phyloP scores from a whole-genome alignment of 805 yeast species.

The Torulaspora franciscae region DNA sequence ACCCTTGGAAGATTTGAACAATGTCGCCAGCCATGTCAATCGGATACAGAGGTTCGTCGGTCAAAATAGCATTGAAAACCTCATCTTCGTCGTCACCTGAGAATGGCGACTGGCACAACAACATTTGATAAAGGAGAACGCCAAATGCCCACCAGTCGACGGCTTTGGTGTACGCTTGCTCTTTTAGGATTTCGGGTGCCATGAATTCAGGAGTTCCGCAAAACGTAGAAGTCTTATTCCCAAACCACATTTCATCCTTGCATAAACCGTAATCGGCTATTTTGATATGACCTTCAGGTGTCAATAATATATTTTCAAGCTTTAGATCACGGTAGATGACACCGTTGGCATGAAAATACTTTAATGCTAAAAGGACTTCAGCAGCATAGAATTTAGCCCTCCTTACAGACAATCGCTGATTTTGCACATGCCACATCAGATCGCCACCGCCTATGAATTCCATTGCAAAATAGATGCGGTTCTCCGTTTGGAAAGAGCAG shows the following conservation, averaged over 20 bases:
- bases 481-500: constrained; percentile 97
- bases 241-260: constrained; percentile 86
- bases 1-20: constrained; percentile 85
- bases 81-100: constrained; percentile 97
- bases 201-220: constrained; percentile 99
- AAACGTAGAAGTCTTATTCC: constrained; percentile 84
- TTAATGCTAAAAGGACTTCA: constrained; percentile 85
- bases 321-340: constrained; percentile 95
- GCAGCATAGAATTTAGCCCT: constrained; percentile 98
- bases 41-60: constrained; percentile 95
- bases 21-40: constrained; percentile 97
- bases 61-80: constrained; percentile 90
- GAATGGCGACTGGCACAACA: constrained; percentile 93
- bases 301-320: constrained; percentile 85
- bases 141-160: constrained; percentile 99
- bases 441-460: constrained; percentile 98
- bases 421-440: constrained; percentile 98
- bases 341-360: constrained; percentile 92
- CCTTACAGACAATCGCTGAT: constrained; percentile 77
- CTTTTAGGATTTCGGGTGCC: constrained; percentile 97
- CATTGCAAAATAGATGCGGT: constrained; percentile 96
- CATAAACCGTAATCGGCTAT: constrained; percentile 97
- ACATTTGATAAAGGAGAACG: constrained; percentile 91
- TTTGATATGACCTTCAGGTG: constrained; percentile 90
- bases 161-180: constrained; percentile 85